phyloP scores from a whole-genome alignment of 345 rosid genomes.

The Bretschneidera sinensis region DNA sequence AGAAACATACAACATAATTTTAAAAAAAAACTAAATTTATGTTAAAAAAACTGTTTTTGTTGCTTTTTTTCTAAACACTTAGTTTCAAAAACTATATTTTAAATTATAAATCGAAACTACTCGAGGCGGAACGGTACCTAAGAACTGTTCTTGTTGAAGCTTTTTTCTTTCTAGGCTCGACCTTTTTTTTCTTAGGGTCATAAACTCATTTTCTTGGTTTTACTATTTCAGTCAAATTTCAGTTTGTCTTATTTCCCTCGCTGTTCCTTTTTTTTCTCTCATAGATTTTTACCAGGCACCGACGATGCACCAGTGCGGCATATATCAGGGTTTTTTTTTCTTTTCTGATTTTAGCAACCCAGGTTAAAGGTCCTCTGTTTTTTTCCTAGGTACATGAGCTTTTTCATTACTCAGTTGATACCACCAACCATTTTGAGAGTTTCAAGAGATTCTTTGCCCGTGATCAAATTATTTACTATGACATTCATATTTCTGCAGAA shows the following conservation, averaged over 20 bases:
- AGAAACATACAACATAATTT: no score
- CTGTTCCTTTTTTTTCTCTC: slow-evolving; percentile 11
- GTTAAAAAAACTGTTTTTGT: no score
- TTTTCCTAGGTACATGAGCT: slow-evolving; percentile 27
- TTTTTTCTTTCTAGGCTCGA: no score
- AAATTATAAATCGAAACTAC: no score
- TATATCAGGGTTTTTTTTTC: slow-evolving; percentile 24
- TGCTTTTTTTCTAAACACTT: no score
- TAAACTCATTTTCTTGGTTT: slow-evolving; percentile 15
- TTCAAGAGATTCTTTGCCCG: slow-evolving; percentile 54
- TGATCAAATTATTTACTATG: slow-evolving; percentile 36
- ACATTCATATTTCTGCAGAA: slow-evolving; percentile 9
- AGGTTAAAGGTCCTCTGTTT: slow-evolving; percentile 20
- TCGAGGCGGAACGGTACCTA: no score
- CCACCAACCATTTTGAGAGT: slow-evolving; percentile 26
- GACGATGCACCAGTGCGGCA: slow-evolving; percentile 27
- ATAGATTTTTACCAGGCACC: slow-evolving; percentile 23
- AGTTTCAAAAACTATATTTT: no score
- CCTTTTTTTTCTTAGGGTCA: no score
- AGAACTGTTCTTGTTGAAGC: no score
- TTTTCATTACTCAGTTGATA: slow-evolving; percentile 17
- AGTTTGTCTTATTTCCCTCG: slow-evolving; percentile 28
- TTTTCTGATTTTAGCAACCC: slow-evolving; percentile 28
- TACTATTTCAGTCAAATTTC: slow-evolving; percentile 31
- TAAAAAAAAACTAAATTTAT: no score